These are phyloP conservation scores for Rhizophagus sp. DNA, from an alignment of 192 early-diverging fungal genomes.

Conservation along the genomic window DNA sequence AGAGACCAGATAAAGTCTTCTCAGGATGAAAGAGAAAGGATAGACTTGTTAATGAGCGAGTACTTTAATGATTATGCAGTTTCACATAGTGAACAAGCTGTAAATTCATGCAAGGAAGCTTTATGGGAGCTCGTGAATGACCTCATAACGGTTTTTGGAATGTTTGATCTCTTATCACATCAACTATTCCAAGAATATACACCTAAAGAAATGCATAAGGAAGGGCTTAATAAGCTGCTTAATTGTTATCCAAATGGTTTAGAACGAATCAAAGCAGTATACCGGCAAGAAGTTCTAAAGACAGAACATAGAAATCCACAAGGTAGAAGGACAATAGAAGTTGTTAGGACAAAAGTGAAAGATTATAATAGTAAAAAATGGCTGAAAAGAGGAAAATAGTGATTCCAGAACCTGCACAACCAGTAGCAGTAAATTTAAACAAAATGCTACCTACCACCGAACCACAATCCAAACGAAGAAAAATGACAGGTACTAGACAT, in stretches of 20 bases:
- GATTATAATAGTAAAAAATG: too few species aligned
- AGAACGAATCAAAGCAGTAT: not conserved
- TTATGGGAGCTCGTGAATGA: not conserved
- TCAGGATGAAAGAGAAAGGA: not conserved
- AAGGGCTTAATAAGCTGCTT: not conserved
- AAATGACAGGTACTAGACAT: too few species aligned
- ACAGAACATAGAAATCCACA: not conserved
- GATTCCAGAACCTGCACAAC: too few species aligned
- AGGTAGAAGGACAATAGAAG: too few species aligned
- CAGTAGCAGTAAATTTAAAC: too few species aligned
- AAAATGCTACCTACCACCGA: too few species aligned
- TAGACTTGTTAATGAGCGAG: not conserved
- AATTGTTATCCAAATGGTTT: not conserved
- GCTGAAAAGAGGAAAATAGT: too few species aligned
- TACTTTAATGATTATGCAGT: not conserved
- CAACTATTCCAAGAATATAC: not conserved
- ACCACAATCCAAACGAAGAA: too few species aligned
- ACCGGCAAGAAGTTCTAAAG: not conserved
- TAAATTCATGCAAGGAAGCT: constrained; percentile 1
- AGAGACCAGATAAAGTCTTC: too few species aligned
- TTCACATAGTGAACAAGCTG: not conserved
- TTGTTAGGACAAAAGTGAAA: too few species aligned
- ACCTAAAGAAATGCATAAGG: not conserved
- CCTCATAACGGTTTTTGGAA: not conserved
- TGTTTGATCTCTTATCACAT: not conserved